Evolutionary conservation across 768 basidiomycete genomes (phyloP).

Genomic region (Butyriboletus loyo): DNA sequence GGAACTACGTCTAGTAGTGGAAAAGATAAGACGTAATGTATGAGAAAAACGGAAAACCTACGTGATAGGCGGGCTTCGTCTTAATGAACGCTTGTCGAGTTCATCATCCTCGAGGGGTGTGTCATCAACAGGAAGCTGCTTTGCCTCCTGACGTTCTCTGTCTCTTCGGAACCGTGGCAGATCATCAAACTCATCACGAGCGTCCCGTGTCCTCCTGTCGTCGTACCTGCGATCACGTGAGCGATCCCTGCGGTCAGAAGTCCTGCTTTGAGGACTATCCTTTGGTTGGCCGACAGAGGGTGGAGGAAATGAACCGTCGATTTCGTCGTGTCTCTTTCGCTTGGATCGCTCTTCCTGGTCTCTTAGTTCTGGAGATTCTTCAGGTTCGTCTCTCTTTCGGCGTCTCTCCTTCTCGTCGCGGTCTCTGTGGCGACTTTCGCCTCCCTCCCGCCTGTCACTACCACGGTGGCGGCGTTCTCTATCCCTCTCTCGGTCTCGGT

Average conservation of each 20-base stretch:
- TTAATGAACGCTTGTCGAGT: conserved; percentile 34
- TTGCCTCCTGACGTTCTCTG: conserved; percentile 41
- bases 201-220: conserved; percentile 41
- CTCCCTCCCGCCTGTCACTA: conserved; percentile 45
- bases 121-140: conserved; percentile 41
- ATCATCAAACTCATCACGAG: conserved; percentile 64
- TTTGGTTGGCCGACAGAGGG: conserved; percentile 37
- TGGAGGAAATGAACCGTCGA: conserved; percentile 41
- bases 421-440: conserved; percentile 53
- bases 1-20: conserved; percentile 55
- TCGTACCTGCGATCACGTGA: conserved; percentile 58
- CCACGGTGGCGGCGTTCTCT: conserved; percentile 46
- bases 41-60: conserved; percentile 28
- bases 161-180: conserved; percentile 43
- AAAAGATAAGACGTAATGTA: conserved; percentile 5
- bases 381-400: conserved; percentile 68
- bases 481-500: conserved; percentile 33
- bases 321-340: conserved; percentile 60
- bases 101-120: conserved; percentile 34
- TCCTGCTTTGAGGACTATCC: conserved; percentile 49
- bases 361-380: conserved; percentile 41
- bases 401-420: conserved; percentile 53
- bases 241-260: conserved; percentile 43
- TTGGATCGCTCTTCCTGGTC: conserved; percentile 60
- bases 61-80: conserved; percentile 41